Evolutionary conservation across 331 rosid species (phyloP), one percentile per base, ranked within the genome.

Genomic region (Erythrophleum ivorense): DNA sequence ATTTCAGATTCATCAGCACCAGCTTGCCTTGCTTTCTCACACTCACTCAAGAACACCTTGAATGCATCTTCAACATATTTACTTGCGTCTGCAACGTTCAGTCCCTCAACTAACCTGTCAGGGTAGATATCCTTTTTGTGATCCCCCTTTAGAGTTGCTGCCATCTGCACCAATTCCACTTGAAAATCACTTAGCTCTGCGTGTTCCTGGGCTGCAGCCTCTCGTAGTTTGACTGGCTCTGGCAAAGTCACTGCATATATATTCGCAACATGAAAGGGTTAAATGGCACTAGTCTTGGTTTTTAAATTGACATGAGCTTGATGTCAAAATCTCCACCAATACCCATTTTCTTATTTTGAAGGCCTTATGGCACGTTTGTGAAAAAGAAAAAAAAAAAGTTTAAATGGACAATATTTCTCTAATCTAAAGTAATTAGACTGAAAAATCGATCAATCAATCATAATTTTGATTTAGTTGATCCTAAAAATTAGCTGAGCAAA

Each of bases 81-180:
- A 5, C 54, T 90, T 71, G 94, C 94, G 0, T 85, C 97, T 0
- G 60, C 48, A 80, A 90, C 93, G 21, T 69, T 68, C 86, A 92
- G 58, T 11, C 80, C 88, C 81, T 90, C 92, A 8, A 77, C 88
- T 29, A 90, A 49, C 76, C 90, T 92, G 55, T 88, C 10, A 0
- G 91, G 94, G 71, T 90, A 90, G 1, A 48, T 66, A n/a, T 85
- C 89, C 72, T 89, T 94, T 8, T 40, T 74, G 24, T 80, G 85
- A 84, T 94, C 97, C 2, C 93, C 97, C 36, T 88, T 94, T 14
- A 92, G 46, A 6, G 92, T 87, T 40, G 98, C 98, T 4, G 92
- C 92, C 90, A 94, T 48, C 21, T 85, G 88, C n/a, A 94, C 91
- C 16, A 94, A 45, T 79, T 91, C 96, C 58, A 73, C 87, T 55